phyloP scores from a whole-genome alignment of 1,139 yeast genomes.

The Scheffersomyces segobiensis region DNA sequence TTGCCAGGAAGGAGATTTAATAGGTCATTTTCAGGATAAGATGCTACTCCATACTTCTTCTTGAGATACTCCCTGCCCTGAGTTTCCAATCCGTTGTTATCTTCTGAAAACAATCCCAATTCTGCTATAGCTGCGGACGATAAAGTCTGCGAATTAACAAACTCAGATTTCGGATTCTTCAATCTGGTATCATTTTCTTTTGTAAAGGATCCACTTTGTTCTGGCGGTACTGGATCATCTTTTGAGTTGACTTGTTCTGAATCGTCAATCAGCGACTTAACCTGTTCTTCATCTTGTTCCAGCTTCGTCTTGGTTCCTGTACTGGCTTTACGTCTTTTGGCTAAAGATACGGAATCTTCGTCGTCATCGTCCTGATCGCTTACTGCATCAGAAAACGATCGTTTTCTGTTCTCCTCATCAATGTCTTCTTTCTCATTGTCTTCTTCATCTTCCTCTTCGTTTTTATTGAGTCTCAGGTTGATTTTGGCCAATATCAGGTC shows the following conservation, averaged over 20 bases:
- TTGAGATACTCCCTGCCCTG: slow-evolving; percentile 74
- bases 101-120: slow-evolving; percentile 68
- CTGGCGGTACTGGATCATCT: slow-evolving; percentile 43
- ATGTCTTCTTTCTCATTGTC: slow-evolving; percentile 4
- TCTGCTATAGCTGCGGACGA: slow-evolving; percentile 65
- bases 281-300: slow-evolving; percentile 4
- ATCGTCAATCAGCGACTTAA: slow-evolving; percentile 7
- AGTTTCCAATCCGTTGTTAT: slow-evolving; percentile 51
- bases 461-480: slow-evolving; percentile 9
- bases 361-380: slow-evolving; percentile 10
- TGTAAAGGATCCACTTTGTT: slow-evolving; percentile 47
- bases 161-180: slow-evolving; percentile 77
- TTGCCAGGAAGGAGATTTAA: slow-evolving; percentile 80
- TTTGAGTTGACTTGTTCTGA: slow-evolving; percentile 18
- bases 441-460: slow-evolving; percentile 7
- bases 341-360: slow-evolving; percentile 3
- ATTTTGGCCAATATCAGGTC: slow-evolving; percentile 31
- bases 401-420: slow-evolving; percentile 6
- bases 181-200: slow-evolving; percentile 59
- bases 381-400: background rate
- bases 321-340: slow-evolving; percentile 5
- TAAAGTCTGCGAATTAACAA: slow-evolving; percentile 69
- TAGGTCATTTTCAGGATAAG: slow-evolving; percentile 80
- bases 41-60: slow-evolving; percentile 81
- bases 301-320: background rate